Base-by-base conservation (phyloP, 306 rosid species). In the Datisca glomerata region DNA sequence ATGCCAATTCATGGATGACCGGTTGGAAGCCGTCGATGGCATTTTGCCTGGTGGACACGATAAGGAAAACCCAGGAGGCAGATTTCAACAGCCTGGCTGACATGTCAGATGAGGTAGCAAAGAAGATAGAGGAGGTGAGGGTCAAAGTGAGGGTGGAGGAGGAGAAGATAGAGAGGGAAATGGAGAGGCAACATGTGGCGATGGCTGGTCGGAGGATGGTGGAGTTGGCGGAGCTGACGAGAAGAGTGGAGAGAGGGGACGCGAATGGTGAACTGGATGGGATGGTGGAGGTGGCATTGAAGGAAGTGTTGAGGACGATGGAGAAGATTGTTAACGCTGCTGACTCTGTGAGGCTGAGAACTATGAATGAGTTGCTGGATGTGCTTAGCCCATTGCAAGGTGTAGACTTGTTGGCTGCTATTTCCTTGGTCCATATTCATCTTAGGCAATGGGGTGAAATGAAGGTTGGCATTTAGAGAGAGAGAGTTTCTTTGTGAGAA, bases 261-360 rank as follows among this genome's bases (percentile, higher is more conserved):
- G 44, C 1, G 10, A 23, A 4, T 18, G 52, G 3, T 0, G 32
- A 42, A 10, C 35, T 63, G 3, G 75, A 65, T 12, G 52, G 43
- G 21, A 10, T 47, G 34, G 76, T 49, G 21, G 70, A 63, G 3
- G 66, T 44, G 16, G 84, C 76, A 0, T 1, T 85, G 66, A 69
- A 57, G 18, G 62, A 61, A 0, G 32, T 85, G 10, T 12, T 72
- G 47, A 57, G 15, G 0, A 74, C 75, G 18, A 21, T 85, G 49
- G 96, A 80, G 75, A 66, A 43, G 42, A 53, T 66, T 0, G 67
- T 85, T 87, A 77, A 85, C 67, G 73, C 64, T 34, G 81, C 93
- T 0, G 93, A 85, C 59, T 77, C 93, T 43, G 87, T 67, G 35
- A 72, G 96, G 41, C 66, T 80, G 27, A 77, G 72, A 63, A 49